Evolutionary conservation across 2,329 filamentous ascomycete species (phyloP), one percentile per base, ranked within the genome.

Genomic region (Dryadomyces sulphureus): DNA sequence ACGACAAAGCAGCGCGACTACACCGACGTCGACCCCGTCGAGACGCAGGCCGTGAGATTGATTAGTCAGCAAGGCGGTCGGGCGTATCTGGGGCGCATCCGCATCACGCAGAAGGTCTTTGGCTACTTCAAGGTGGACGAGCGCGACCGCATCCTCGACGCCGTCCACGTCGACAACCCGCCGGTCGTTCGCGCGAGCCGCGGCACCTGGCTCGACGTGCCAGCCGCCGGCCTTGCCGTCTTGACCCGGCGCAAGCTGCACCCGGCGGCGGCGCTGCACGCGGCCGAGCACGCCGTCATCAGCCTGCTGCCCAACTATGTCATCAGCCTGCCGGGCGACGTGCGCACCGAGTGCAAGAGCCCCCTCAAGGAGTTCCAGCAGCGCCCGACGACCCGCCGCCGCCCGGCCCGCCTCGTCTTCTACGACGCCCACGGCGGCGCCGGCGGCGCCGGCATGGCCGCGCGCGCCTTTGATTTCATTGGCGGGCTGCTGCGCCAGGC

Each of bases 101-200:
- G 83, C 55, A 89, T 96, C 56, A 77, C 82, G 52, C 83, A 90
- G 53, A 81, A 85, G 25, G 88, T 98, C 2, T 96, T 93, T 60
- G 92, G 92, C 2, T 98, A 92, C 67, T 96, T 95, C 73, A 96
- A 96, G 60, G 68, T 95, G n/a, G 89, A 96, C 62, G 83, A 81
- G 58, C 81, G 79, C 54, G 77, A 83, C 2, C 79, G 86, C 2
- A 85, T 96, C 48, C 74, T 96, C 14, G 92, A 98, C 59, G 90
- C 90, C 2, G 82, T 96, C 0, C 77, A 90, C 49, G 88, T 96
- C 20, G 86, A 95, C 60, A 94, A 94, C 54, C 89, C 90, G 3
- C 88, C 92, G 0, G 86, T 96, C 44, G 77, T 92, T 43, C 77
- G 88, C 4, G 74, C 81, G 57, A 84, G 78, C 55, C 93, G 92